Evolutionary conservation across 331 rosid genomes (phyloP), one percentile per base, ranked within the genome.

Genomic region (Saraca asoca): DNA sequence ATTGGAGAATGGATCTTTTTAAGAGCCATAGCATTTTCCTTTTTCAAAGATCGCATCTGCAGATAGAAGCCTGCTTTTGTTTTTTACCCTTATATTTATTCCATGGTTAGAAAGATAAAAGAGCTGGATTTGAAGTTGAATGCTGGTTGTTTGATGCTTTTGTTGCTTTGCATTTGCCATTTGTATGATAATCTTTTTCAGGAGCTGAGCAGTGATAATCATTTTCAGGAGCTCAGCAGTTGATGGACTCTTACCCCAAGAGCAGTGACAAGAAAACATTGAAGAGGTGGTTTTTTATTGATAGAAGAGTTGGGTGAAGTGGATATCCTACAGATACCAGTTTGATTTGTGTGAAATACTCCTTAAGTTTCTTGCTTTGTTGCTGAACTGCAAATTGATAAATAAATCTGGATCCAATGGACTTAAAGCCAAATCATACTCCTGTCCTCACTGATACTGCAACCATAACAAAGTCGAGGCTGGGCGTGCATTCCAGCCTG

Each of bases 371-470:
- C 45, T 62, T 52, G 37, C 64, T 58, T 72, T 48, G 48, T 43
- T 81, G 48, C 75, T 33, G 46, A 39, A 14, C 49, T 68, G 34
- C 58, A 58, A 73, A 33, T 60, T 75, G 72, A 55, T 72, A 71
- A 51, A 58, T 60, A 80, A 84, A 74, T 68, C 85, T 86, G 95
- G 97, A 94, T 85, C 83, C 87, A 16, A 94, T 94, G 99, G 99
- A 94, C 81, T 81, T 94, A 75, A 94, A 90, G 68, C 80, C 99
- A 48, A 88, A 80, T 77, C 90, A 88, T 51, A 76, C 82, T 74
- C 88, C 96, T 46, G 83, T 94, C 72, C 97, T 94, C 46, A 60
- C 97, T 31, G 97, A 94, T 66, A 74, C 89, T 35, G 71, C 83
- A 7, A 84, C 97, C 38, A 58, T 90, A 54, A 82, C 82, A 58